phyloP scores from a whole-genome alignment of 108 stramenopile genomes.

The Craspedostauros australis region DNA sequence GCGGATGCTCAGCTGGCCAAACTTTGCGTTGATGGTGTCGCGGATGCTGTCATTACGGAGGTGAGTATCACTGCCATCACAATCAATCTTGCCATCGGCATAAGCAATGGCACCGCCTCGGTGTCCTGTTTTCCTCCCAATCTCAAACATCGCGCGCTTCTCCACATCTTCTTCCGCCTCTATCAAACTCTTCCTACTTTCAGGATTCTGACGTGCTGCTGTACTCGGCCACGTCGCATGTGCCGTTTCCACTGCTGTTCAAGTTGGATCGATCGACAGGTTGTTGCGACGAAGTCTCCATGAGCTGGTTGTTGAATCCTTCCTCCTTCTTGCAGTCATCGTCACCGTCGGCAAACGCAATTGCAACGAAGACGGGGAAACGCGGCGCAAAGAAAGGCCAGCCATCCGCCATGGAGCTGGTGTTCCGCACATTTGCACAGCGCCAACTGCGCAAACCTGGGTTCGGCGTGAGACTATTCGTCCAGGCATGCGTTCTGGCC shows the following conservation, averaged over 20 bases:
- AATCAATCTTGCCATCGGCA: too few relatives aligned
- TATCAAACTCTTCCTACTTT: not conserved
- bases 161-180: not conserved
- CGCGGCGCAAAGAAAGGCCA: too few relatives aligned
- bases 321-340: constrained; percentile 4
- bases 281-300: constrained; percentile 65
- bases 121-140: not conserved
- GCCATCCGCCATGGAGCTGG: constrained; percentile 35
- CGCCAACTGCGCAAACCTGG: constrained; percentile 45
- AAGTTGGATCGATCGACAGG: constrained; percentile 74
- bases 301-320: constrained; percentile 69
- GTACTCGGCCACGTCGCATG: constrained; percentile 54
- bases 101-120: too few relatives aligned
- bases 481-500: constrained; percentile 88
- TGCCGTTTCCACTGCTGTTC: constrained; percentile 66
- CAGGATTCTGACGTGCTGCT: constrained; percentile 79
- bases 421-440: constrained; percentile 37
- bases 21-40: constrained; percentile 63
- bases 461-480: constrained; percentile 75
- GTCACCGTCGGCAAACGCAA: not conserved
- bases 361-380: constrained; percentile 4
- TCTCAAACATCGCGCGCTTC: not conserved
- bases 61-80: not conserved
- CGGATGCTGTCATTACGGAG: constrained; percentile 91
- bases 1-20: constrained; percentile 95